Conservation (phyloP, 371 early-diverging fungal genomes). For the Dichotomocladium elegans region DNA sequence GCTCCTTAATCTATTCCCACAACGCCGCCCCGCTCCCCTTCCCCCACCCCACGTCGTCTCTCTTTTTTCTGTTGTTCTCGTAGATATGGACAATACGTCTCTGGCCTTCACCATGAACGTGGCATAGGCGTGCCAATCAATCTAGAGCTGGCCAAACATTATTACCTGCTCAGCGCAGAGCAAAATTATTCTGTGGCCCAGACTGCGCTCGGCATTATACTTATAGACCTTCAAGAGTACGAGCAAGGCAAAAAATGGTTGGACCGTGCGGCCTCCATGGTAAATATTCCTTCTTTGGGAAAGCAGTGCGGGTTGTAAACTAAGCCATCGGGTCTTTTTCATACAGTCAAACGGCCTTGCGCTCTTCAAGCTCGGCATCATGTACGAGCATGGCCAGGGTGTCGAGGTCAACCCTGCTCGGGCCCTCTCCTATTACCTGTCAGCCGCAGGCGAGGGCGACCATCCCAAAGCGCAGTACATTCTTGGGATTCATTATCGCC, state of each 20-base stretch:
- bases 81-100: conserved; percentile 46
- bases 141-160: conserved; percentile 23
- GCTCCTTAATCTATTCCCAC: neutral
- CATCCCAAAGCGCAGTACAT: conserved; percentile 39
- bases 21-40: too few relatives aligned
- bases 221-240: conserved; percentile 21
- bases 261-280: conserved; percentile 22
- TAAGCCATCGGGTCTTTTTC: neutral
- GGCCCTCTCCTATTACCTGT: conserved; percentile 34
- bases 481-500: conserved; percentile 37
- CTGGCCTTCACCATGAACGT: conserved; percentile 42
- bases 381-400: conserved; percentile 40
- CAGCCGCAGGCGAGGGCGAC: conserved; percentile 23
- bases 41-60: too few relatives aligned
- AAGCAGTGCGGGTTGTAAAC: neutral
- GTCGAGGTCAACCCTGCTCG: conserved; percentile 22
- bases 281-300: neutral
- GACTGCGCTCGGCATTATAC: conserved; percentile 38
- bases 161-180: conserved; percentile 32
- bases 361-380: conserved; percentile 35
- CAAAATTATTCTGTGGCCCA: conserved; percentile 44
- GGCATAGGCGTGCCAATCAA: conserved; percentile 32
- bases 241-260: conserved; percentile 37
- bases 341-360: conserved; percentile 35
- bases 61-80: too few relatives aligned